Conservation (phyloP, 192 early-diverging fungal species). For the Coemansia sp. region DNA sequence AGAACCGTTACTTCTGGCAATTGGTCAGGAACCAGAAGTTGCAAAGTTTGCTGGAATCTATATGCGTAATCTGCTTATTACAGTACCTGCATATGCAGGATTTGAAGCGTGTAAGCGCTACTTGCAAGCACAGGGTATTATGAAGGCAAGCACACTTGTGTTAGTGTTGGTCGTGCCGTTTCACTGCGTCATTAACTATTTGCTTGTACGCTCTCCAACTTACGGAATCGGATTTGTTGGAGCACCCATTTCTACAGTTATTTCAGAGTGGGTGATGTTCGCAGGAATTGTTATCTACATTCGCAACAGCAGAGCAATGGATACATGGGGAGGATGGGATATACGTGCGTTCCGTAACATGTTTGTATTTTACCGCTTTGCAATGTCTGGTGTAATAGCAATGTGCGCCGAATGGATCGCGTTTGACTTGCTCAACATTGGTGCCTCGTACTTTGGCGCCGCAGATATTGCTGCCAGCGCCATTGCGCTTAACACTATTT, state of each 20-base stretch:
- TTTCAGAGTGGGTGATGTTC: constrained; percentile 68
- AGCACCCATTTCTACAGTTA: constrained; percentile 69
- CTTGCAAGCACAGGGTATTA: constrained; percentile 78
- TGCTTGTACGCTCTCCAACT: constrained; percentile 67
- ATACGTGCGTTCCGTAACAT: constrained; percentile 62
- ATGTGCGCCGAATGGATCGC: constrained; percentile 78
- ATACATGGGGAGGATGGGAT: constrained; percentile 84
- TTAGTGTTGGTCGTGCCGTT: constrained; percentile 66
- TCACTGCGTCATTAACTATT: constrained; percentile 71
- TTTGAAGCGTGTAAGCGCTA: constrained; percentile 79
- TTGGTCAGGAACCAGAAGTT: constrained; percentile 72
- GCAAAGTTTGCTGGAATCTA: constrained; percentile 60
- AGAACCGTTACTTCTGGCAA: constrained; percentile 61
- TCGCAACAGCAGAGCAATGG: constrained; percentile 56
- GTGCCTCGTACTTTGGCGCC: constrained; percentile 72
- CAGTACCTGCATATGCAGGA: constrained; percentile 68
- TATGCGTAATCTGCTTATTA: constrained; percentile 62
- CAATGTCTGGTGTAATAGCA: constrained; percentile 75
- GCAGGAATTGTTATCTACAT: constrained; percentile 66
- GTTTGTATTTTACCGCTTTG: constrained; percentile 62
- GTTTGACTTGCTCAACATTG: constrained; percentile 66
- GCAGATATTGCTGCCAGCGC: constrained; percentile 76
- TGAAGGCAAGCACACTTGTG: constrained; percentile 74
- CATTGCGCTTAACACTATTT: constrained; percentile 62
- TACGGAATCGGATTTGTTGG: constrained; percentile 73